Evolutionary conservation across 164 flowering plant genomes (phyloP), one percentile per base, ranked within the genome.

Genomic region (Magnolia officinalis): DNA sequence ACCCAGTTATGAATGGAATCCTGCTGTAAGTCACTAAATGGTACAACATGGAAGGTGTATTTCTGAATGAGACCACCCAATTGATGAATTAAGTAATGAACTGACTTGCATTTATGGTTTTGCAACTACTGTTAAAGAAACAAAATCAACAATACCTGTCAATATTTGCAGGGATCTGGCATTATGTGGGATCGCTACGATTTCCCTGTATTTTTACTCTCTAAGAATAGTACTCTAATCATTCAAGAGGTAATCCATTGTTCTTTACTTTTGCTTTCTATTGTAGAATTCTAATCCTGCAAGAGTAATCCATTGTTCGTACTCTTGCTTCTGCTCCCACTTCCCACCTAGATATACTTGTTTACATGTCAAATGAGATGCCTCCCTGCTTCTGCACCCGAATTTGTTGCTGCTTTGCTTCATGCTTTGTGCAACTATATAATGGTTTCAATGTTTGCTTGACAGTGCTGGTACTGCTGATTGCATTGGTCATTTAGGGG

Each of bases 171-270:
- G 98, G 98, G 98, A 79, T 91, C 95, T 78, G 91, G 93, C 67
- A 82, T 92, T 51, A 89, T 96, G 97, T 85, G 87, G 97, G 88
- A 85, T 37, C 67, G 82, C 51, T 92, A 91, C 77, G 80, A 91
- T 81, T 94, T 94, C 86, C 99, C 99, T 51, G 90, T 92, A 4
- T 92, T 90, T 81, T 83, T 94, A 79, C 88, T 96, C 24, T 87
- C 97, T 1, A 83, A 83, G 67, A 82, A 82, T 77, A 81, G 91
- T 84, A 83, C 91, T 63, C 37, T 64, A 72, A 68, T 78, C 55
- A 55, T 91, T 81, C 86, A 83, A 78, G 88, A 92, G 94, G 95
- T 92, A 89, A 75, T 77, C 52, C 29, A 74, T 13, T 37, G 45
- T 37, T 37, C 45, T 37, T 37, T 37, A 37, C 45, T 4, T 37